Evolutionary conservation across 1,139 yeast species (phyloP).

Genomic region (Arxiozyma heterogenica): DNA sequence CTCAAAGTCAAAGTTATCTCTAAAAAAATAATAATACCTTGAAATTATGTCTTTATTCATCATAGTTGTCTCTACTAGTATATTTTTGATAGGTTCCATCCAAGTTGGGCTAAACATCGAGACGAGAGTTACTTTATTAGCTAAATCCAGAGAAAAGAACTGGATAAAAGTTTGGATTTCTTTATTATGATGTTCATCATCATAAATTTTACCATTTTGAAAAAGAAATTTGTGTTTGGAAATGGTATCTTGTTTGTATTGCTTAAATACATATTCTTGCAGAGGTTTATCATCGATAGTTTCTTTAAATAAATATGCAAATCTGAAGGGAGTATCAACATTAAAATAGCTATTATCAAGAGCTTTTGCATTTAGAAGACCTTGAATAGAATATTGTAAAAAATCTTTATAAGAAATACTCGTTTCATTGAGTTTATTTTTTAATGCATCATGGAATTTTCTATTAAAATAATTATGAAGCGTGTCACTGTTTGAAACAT

Average conservation of each 20-base stretch:
- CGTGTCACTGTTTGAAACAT: neutral
- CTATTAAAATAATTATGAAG: neutral
- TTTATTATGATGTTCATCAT: neutral
- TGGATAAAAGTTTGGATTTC: neutral
- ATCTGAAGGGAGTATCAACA: neutral
- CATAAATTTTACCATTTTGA: neutral
- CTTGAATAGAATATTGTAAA: neutral
- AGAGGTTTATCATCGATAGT: neutral
- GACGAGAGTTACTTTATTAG: neutral
- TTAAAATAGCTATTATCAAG: neutral
- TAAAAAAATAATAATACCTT: neutral
- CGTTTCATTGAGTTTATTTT: neutral
- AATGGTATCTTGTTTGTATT: neutral
- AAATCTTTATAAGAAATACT: neutral
- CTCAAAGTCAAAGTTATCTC: neutral
- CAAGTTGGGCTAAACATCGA: slow-evolving; percentile 1
- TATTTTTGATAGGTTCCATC: neutral
- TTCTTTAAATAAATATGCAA: neutral
- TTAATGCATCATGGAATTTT: neutral
- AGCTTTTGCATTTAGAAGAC: neutral
- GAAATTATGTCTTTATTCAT: neutral
- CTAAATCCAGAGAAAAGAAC: neutral
- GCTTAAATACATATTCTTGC: neutral
- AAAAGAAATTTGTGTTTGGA: neutral
- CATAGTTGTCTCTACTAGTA: neutral